Evolutionary conservation across 2,329 filamentous ascomycete genomes (phyloP).

Genomic region (Aspergillus texensis): DNA sequence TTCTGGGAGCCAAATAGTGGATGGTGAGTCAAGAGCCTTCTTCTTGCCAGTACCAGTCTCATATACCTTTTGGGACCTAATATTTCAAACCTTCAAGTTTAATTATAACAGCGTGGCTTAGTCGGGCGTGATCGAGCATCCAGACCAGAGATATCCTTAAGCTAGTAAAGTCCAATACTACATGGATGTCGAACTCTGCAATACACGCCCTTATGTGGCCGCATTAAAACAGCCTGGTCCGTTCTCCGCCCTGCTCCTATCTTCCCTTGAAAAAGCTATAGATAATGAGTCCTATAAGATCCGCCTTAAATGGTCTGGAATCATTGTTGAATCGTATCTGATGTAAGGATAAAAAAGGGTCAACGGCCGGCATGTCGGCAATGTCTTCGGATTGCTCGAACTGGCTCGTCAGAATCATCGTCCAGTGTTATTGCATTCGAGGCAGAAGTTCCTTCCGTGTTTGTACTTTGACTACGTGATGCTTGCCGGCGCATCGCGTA

Average conservation of each 20-base stretch:
- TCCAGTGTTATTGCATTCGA: conserved; percentile 29
- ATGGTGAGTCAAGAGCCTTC: not conserved
- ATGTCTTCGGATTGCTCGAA: conserved; percentile 24
- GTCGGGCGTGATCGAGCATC: not conserved
- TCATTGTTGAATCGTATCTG: not conserved
- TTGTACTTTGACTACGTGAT: not conserved
- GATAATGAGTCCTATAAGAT: not conserved
- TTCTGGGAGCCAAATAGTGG: not conserved
- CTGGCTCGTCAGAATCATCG: conserved; percentile 34
- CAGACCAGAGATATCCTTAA: not conserved
- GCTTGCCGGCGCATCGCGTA: not conserved
- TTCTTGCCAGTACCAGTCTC: not conserved
- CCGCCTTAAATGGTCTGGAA: not conserved
- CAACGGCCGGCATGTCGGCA: conserved; percentile 9
- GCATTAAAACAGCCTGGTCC: not conserved
- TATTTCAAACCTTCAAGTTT: not conserved
- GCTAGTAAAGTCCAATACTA: not conserved
- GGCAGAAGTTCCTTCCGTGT: conserved; percentile 22
- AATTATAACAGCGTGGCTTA: not conserved
- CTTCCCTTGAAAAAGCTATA: not conserved
- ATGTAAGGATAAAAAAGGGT: not conserved
- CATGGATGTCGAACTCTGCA: not conserved
- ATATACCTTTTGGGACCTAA: not conserved
- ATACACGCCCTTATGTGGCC: not conserved
- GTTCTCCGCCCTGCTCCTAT: not conserved